phyloP scores from a whole-genome alignment of 2,329 filamentous ascomycete genomes.

The Teratosphaeria nubilosa region DNA sequence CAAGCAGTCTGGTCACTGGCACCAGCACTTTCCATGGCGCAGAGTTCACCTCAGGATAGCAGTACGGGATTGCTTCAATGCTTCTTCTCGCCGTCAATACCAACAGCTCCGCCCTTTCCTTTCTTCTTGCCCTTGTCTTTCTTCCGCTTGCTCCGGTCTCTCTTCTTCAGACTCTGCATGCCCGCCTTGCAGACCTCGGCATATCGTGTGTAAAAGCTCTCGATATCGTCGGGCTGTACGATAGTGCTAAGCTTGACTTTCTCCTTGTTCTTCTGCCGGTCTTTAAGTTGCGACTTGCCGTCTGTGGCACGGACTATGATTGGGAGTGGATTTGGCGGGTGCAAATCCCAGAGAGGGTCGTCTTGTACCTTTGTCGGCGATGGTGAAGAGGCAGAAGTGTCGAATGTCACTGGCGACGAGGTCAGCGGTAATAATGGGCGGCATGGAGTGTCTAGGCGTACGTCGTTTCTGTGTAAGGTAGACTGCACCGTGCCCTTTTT shows the following conservation, averaged over 20 bases:
- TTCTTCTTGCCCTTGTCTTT: constrained; percentile 68
- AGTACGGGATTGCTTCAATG: background rate
- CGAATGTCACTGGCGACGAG: constrained; percentile 28
- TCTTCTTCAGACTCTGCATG: constrained; percentile 83
- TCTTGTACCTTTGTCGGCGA: constrained; percentile 34
- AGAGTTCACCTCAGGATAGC: background rate
- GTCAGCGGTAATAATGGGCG: background rate
- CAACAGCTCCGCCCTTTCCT: constrained; percentile 23
- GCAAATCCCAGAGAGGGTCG: constrained; percentile 51
- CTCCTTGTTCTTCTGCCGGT: constrained; percentile 44
- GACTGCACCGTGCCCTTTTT: constrained; percentile 62
- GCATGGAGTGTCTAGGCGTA: constrained; percentile 25
- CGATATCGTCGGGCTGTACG: constrained; percentile 64
- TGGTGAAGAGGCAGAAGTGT: constrained; percentile 30
- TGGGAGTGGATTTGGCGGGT: constrained; percentile 51
- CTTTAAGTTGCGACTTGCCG: constrained; percentile 45
- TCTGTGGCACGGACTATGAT: constrained; percentile 78
- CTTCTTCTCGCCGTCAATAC: background rate
- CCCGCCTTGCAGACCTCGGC: constrained; percentile 83
- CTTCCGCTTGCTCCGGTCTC: constrained; percentile 79
- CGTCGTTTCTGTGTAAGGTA: constrained; percentile 68
- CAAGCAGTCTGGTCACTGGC: background rate
- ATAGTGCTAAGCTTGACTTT: constrained; percentile 73
- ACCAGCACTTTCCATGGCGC: background rate
- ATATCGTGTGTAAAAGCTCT: constrained; percentile 73